Conservation (phyloP, 805 yeast species). For the Kodamaea nitidulidarum region DNA sequence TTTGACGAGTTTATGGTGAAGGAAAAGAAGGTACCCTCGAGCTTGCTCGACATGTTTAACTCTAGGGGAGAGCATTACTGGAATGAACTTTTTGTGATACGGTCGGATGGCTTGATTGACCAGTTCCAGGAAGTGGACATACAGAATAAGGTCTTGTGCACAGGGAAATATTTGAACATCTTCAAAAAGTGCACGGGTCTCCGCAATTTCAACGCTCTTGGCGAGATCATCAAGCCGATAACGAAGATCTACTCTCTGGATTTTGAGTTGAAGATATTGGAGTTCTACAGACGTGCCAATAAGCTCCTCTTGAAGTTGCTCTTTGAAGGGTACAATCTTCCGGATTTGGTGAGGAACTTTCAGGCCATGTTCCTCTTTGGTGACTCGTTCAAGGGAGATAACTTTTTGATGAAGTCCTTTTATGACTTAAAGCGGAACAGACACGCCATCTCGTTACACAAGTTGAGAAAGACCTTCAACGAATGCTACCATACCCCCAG, state of each 20-base stretch:
- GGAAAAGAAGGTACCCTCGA: conserved; percentile 31
- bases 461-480: conserved; percentile 22
- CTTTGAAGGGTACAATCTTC: conserved; percentile 56
- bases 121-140: conserved; percentile 53
- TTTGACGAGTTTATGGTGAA: conserved; percentile 79
- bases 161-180: conserved; percentile 83
- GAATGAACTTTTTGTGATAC: conserved; percentile 69
- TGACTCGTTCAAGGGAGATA: conserved; percentile 47
- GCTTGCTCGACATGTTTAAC: conserved; percentile 22
- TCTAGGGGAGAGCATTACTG: conserved; percentile 58
- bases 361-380: conserved; percentile 57
- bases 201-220: conserved; percentile 27
- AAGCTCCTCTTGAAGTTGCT: conserved; percentile 52
- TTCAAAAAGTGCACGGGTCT: conserved; percentile 56
- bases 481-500: conserved; percentile 21
- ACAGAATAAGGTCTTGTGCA: conserved; percentile 63
- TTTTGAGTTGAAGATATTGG: conserved; percentile 52
- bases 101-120: conserved; percentile 69
- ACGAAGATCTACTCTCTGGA: conserved; percentile 35
- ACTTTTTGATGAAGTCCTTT: conserved; percentile 48
- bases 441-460: conserved; percentile 26
- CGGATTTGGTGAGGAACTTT: conserved; percentile 43
- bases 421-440: conserved; percentile 49
- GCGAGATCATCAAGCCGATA: conserved; percentile 26
- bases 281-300: conserved; percentile 68